These are phyloP conservation scores for Deinandra increscens DNA, from an alignment of 129 eudicot genomes.

Conservation along the genomic window DNA sequence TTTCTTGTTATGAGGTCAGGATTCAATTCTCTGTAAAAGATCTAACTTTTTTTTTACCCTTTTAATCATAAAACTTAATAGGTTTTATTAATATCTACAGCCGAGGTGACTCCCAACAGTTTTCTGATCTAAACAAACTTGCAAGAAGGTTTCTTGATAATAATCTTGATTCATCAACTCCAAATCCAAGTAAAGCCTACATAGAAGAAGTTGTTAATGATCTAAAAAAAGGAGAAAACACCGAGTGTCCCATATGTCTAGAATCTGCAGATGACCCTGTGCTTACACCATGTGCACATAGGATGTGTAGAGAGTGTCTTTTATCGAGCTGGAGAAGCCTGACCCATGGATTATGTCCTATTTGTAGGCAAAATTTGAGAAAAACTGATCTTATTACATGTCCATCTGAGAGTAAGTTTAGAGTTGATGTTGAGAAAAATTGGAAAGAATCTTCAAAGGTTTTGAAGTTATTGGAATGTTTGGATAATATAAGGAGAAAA, in stretches of 20 bases:
- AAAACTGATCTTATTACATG: slow-evolving; percentile 70
- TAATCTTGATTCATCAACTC: slow-evolving; percentile 37
- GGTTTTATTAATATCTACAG: slow-evolving; percentile 30
- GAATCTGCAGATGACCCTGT: slow-evolving; percentile 91
- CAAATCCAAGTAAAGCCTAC: slow-evolving; percentile 64
- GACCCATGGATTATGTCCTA: slow-evolving; percentile 62
- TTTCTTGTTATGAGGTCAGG: slow-evolving; percentile 80
- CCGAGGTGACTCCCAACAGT: slow-evolving; percentile 59
- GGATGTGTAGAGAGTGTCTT: slow-evolving; percentile 88
- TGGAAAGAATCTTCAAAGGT: slow-evolving; percentile 87
- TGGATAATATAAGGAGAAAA: slow-evolving; percentile 41
- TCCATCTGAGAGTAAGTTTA: slow-evolving; percentile 55
- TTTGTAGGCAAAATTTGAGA: slow-evolving; percentile 61
- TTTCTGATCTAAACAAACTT: slow-evolving; percentile 60
- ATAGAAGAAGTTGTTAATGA: slow-evolving; percentile 78
- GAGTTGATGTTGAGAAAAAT: slow-evolving; percentile 68
- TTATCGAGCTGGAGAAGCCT: slow-evolving; percentile 70
- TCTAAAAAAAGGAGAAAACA: slow-evolving; percentile 53
- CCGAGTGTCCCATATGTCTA: slow-evolving; percentile 85
- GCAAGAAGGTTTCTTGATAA: slow-evolving; percentile 54
- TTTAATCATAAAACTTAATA: background rate
- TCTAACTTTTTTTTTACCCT: background rate
- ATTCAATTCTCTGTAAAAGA: background rate
- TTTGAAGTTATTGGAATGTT: slow-evolving; percentile 55
- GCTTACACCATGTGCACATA: slow-evolving; percentile 82